Base-by-base conservation (phyloP, 78 protist species). In the Carpediemonas membranifera region DNA sequence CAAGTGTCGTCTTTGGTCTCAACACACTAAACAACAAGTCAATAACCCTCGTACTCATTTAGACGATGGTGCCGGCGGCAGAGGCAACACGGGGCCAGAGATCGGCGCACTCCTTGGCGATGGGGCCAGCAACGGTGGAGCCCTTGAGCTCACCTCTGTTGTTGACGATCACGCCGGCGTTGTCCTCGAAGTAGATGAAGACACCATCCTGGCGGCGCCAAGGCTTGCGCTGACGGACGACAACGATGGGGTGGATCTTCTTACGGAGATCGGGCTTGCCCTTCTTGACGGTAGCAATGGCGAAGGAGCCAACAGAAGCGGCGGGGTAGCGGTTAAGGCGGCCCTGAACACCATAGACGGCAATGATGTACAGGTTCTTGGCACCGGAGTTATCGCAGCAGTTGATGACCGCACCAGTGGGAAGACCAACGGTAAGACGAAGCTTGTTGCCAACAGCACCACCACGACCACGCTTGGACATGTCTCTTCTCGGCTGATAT, bases 311-410 rank as follows among this genome's bases (percentile, higher is more conserved):
- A 28, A 84, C 80, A 53, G 88, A 79, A 13, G 96, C 99, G 18
- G 86, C 64, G 31, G 99, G 99, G 27, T 94, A 76, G 43, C 95
- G 59, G 86, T 87, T 90, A 21, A 93, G 87, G 59, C 97, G 89
- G 36, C 95, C 97, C 71, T 84, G 68, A 71, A 74, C 41, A 60
- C 87, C 86, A 79, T 83, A 74, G 52, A 93, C 98, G 82, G 99
- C 81, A 70, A 96, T 87, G 83, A 96, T 68, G 88, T 90, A 92
- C 65, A 96, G 80, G 86, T 93, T 92, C 91, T 91, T 93, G 79
- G 98, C 99, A 30, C 99, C 99, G 41, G 94, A 83, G 95, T 96
- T 96, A 80, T 94, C 98, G n/a, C 98, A 98, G 82, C 97, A 90
- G 94, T 92, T 94, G 83, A 96, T 73, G 41, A 87, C 87, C 24